These are phyloP conservation scores for Termitomyces sp. DNA, from an alignment of 768 basidiomycete species.

Conservation along the genomic window DNA sequence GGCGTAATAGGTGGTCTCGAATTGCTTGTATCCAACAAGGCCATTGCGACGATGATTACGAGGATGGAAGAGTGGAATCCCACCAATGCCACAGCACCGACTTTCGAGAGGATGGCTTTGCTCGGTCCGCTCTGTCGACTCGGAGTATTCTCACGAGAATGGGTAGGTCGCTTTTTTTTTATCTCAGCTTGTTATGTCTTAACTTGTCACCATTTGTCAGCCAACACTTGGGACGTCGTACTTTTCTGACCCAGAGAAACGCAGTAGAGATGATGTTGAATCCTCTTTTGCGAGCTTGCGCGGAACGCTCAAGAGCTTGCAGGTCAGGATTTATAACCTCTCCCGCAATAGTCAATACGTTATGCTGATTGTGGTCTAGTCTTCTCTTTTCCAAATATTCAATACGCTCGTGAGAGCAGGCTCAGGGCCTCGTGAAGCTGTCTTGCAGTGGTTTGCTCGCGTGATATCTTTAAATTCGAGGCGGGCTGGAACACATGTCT, in stretches of 20 bases:
- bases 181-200: neutral
- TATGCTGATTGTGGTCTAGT: conserved; percentile 18
- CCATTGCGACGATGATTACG: conserved; percentile 77
- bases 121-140: conserved; percentile 83
- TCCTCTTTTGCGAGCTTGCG: conserved; percentile 81
- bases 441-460: conserved; percentile 75
- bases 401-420: conserved; percentile 85
- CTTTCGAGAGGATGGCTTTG: conserved; percentile 61
- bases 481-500: conserved; percentile 86
- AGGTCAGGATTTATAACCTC: conserved; percentile 35
- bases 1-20: conserved; percentile 77
- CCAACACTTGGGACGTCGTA: conserved; percentile 72
- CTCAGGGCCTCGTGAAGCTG: conserved; percentile 70
- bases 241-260: conserved; percentile 81
- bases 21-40: conserved; percentile 73
- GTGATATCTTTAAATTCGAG: conserved; percentile 73
- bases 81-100: conserved; percentile 44
- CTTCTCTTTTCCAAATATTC: conserved; percentile 80
- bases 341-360: neutral
- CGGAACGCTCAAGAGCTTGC: conserved; percentile 79
- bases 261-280: conserved; percentile 67
- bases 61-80: conserved; percentile 74
- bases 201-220: conserved; percentile 32
- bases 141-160: conserved; percentile 84
- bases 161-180: conserved; percentile 45